These are phyloP conservation scores for Nicotiana attenuata DNA, from an alignment of 257 asterid genomes.

Conservation along the genomic window DNA sequence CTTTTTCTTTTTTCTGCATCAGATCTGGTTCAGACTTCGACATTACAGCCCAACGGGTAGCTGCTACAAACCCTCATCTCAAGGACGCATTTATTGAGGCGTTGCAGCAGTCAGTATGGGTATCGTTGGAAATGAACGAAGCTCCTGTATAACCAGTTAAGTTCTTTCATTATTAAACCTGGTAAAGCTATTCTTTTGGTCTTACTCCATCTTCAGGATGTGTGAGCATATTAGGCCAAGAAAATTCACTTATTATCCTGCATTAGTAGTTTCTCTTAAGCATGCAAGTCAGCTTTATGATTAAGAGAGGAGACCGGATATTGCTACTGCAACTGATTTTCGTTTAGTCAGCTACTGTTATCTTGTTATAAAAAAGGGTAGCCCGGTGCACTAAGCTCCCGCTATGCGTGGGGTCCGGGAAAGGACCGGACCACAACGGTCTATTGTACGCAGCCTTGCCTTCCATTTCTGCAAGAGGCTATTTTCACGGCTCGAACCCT, in stretches of 20 bases:
- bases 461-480: too few relatives aligned
- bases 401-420: too few relatives aligned
- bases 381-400: too few relatives aligned
- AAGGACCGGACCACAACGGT: too few relatives aligned
- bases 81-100: slow-evolving; percentile 67
- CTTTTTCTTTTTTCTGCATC: slow-evolving; percentile 15
- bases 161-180: background rate
- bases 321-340: background rate
- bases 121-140: background rate
- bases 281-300: background rate
- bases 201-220: background rate
- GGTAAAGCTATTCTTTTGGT: background rate
- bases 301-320: background rate
- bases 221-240: background rate
- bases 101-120: slow-evolving; percentile 46
- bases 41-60: slow-evolving; percentile 66
- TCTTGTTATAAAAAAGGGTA: too few relatives aligned
- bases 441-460: too few relatives aligned
- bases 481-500: too few relatives aligned
- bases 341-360: background rate
- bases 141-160: background rate
- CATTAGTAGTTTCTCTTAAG: background rate
- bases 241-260: background rate
- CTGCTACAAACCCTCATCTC: slow-evolving; percentile 63
- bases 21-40: slow-evolving; percentile 68